Evolutionary conservation across 169 alveolate genomes (phyloP).

Genomic region (Eimeria sp.): DNA sequence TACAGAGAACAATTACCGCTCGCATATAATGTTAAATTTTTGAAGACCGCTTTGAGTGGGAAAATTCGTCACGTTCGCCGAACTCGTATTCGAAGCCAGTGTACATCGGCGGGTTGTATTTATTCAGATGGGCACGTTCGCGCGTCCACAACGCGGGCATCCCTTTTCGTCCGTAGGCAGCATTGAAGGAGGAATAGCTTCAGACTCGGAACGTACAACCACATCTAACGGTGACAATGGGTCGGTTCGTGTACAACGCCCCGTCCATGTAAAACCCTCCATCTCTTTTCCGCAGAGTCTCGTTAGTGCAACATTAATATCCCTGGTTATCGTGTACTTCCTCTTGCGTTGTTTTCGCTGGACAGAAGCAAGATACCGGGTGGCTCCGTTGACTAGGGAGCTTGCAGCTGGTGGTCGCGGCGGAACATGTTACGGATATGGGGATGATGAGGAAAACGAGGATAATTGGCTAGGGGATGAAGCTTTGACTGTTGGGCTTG

Average conservation of each 20-base stretch:
- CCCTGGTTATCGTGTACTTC: not conserved
- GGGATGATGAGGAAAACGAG: not conserved
- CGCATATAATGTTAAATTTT: not conserved
- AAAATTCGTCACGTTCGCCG: too few species aligned
- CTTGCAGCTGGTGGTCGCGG: slow-evolving; percentile 5
- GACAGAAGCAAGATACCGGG: not conserved
- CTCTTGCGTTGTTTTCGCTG: not conserved
- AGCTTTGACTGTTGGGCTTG: not conserved
- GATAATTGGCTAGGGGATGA: not conserved
- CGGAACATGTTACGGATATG: not conserved
- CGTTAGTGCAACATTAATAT: not conserved
- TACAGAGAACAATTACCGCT: not conserved
- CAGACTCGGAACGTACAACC: not conserved
- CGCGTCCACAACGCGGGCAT: not conserved
- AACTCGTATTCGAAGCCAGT: not conserved
- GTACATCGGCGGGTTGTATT: not conserved
- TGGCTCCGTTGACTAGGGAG: not conserved
- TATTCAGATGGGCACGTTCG: not conserved
- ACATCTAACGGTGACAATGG: not conserved
- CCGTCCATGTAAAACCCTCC: not conserved
- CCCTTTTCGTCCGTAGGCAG: not conserved
- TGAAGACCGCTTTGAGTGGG: too few species aligned
- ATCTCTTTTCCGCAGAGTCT: not conserved
- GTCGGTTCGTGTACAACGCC: not conserved
- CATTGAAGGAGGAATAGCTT: not conserved